Conservation (phyloP, 2,329 filamentous ascomycete species). For the Sphaerostilbella broomeana region DNA sequence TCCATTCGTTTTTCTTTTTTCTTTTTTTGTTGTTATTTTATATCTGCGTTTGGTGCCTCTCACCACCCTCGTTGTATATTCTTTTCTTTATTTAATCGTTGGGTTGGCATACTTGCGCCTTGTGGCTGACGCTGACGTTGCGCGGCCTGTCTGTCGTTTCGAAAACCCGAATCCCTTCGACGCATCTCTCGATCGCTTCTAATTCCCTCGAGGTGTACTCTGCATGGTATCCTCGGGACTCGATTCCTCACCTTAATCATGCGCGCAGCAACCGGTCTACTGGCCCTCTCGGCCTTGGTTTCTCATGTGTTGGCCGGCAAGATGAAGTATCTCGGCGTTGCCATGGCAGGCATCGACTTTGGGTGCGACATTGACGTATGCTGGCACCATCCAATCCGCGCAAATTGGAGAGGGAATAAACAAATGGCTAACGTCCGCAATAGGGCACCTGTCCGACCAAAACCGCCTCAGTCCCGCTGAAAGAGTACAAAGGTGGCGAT, state of each 20-base stretch:
- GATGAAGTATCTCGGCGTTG: slow-evolving; percentile 29
- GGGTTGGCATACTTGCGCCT: neutral
- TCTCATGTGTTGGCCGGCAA: slow-evolving; percentile 6
- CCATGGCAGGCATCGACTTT: slow-evolving; percentile 43
- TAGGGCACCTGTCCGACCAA: slow-evolving; percentile 34
- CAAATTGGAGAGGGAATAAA: neutral
- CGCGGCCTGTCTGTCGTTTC: neutral
- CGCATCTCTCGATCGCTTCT: too few species aligned
- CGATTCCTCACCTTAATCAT: slow-evolving; percentile 3
- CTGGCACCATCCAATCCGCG: neutral
- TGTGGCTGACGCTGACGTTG: neutral
- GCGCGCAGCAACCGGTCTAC: slow-evolving; percentile 7
- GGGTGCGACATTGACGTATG: slow-evolving; percentile 39
- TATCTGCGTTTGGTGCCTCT: too few species aligned
- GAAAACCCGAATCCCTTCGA: too few species aligned
- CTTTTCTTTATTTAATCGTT: neutral
- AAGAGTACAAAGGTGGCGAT: slow-evolving; percentile 25
- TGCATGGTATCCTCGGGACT: neutral
- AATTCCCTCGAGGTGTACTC: too few species aligned
- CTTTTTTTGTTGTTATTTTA: too few species aligned
- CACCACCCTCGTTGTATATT: neutral
- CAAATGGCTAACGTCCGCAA: slow-evolving; percentile 1
- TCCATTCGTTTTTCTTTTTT: too few species aligned
- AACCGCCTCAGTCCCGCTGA: slow-evolving; percentile 30
- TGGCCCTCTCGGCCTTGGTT: slow-evolving; percentile 12